These are phyloP conservation scores for Clarkia xantiana DNA, from an alignment of 345 rosid species.

Conservation along the genomic window DNA sequence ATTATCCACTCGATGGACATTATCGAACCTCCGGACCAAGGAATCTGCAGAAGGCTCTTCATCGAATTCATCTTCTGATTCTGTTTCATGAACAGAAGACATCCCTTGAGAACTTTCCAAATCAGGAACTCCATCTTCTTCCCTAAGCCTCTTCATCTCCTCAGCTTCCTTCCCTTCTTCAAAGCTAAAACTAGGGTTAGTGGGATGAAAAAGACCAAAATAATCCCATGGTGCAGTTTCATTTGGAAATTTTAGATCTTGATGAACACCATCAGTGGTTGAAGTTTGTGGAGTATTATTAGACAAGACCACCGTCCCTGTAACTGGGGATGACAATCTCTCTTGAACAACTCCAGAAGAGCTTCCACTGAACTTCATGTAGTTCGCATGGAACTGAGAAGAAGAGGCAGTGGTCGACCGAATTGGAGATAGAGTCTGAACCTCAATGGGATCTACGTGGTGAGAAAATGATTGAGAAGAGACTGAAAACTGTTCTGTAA, in stretches of 20 bases:
- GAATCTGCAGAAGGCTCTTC: conserved; percentile 64
- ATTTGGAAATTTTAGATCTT: conserved; percentile 31
- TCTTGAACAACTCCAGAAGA: conserved; percentile 58
- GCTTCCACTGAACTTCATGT: conserved; percentile 57
- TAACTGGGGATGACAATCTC: conserved; percentile 38
- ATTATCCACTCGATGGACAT: conserved; percentile 50
- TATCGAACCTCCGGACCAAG: conserved; percentile 72
- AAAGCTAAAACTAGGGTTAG: conserved; percentile 42
- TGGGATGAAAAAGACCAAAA: conserved; percentile 60
- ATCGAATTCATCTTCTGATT: conserved; percentile 75
- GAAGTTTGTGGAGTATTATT: conserved; percentile 27
- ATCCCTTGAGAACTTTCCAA: conserved; percentile 59
- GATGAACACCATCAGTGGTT: conserved; percentile 39
- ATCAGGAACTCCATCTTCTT: conserved; percentile 57
- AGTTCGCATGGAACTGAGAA: conserved; percentile 38
- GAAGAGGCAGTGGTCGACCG: conserved; percentile 39
- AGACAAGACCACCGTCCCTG: conserved; percentile 53
- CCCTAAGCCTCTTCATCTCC: conserved; percentile 38
- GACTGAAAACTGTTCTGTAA: conserved; percentile 44
- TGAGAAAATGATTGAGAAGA: conserved; percentile 60
- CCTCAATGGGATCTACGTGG: conserved; percentile 32
- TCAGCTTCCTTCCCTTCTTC: conserved; percentile 44
- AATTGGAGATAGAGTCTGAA: conserved; percentile 38
- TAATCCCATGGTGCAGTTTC: conserved; percentile 80
- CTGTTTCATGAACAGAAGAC: conserved; percentile 37